phyloP scores from a whole-genome alignment of 805 yeast species.

The Saccharomyces mikatae region DNA sequence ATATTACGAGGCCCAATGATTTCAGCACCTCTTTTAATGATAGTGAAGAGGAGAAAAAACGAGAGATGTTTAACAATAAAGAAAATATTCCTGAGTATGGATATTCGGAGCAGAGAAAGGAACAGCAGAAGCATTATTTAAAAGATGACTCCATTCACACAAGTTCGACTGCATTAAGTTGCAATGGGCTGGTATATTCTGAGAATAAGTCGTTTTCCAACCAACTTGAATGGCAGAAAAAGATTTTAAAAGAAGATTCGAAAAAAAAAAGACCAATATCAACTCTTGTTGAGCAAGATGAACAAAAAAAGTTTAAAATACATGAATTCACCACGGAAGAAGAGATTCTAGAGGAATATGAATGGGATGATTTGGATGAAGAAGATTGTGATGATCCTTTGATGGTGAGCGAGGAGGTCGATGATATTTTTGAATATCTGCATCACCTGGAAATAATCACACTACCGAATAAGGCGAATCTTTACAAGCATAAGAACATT shows the following conservation, averaged over 20 bases:
- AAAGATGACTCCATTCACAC: background rate
- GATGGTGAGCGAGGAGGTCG: conserved; percentile 87
- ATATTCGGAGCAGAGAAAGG: conserved; percentile 2
- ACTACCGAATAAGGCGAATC: conserved; percentile 40
- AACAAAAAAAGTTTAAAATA: conserved; percentile 21
- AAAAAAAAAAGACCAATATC: conserved; percentile 23
- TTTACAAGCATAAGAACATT: conserved; percentile 33
- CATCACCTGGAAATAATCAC: conserved; percentile 61
- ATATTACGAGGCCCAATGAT: background rate
- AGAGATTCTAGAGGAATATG: conserved; percentile 24
- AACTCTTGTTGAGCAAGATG: conserved; percentile 21
- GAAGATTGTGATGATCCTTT: conserved; percentile 70
- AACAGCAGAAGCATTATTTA: background rate
- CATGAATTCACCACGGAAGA: conserved; percentile 7
- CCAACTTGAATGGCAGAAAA: conserved; percentile 2
- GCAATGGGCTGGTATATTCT: background rate
- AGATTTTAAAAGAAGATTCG: conserved; percentile 5
- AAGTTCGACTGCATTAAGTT: background rate
- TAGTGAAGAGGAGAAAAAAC: background rate
- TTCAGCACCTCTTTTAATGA: background rate
- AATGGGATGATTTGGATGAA: conserved; percentile 66
- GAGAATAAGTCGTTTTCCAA: background rate
- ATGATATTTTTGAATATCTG: conserved; percentile 73
- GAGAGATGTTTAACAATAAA: background rate
- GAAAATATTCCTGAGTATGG: background rate